Evolutionary conservation across 257 asterid species (phyloP).

Genomic region (Paulownia fortunei): DNA sequence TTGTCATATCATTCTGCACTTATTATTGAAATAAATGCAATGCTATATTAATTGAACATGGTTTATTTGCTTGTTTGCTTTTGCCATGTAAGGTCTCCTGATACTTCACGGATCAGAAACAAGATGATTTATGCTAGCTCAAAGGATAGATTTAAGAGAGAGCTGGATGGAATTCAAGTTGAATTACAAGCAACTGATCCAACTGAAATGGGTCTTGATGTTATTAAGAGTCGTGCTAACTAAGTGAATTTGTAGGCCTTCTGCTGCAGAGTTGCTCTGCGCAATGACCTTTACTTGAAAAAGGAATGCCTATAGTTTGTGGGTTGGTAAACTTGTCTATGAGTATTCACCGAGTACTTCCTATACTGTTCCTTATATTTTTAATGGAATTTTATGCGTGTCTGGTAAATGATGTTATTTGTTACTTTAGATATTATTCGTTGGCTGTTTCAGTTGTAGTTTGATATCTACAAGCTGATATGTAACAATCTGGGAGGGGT

Average conservation of each 20-base stretch:
- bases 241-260: slow-evolving; percentile 34
- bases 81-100: slow-evolving; percentile 54
- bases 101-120: slow-evolving; percentile 54
- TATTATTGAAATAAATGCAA: neutral
- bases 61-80: neutral
- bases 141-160: slow-evolving; percentile 70
- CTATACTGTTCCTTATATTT: slow-evolving; percentile 34
- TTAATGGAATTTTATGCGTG: slow-evolving; percentile 31
- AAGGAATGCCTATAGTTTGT: slow-evolving; percentile 36
- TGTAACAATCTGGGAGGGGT: slow-evolving; percentile 42
- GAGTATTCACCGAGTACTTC: slow-evolving; percentile 33
- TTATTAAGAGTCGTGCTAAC: slow-evolving; percentile 52
- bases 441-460: slow-evolving; percentile 29
- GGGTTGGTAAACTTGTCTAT: slow-evolving; percentile 39
- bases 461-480: slow-evolving; percentile 41
- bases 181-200: slow-evolving; percentile 69
- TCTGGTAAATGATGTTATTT: slow-evolving; percentile 36
- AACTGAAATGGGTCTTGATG: slow-evolving; percentile 63
- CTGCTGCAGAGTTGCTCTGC: slow-evolving; percentile 13
- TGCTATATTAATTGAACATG: neutral
- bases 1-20: neutral
- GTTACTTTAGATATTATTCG: slow-evolving; percentile 3
- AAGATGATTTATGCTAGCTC: slow-evolving; percentile 71
- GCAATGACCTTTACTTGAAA: slow-evolving; percentile 29
- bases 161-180: slow-evolving; percentile 60